Conservation (phyloP, 371 early-diverging fungal species). For the Mucor sp. region DNA sequence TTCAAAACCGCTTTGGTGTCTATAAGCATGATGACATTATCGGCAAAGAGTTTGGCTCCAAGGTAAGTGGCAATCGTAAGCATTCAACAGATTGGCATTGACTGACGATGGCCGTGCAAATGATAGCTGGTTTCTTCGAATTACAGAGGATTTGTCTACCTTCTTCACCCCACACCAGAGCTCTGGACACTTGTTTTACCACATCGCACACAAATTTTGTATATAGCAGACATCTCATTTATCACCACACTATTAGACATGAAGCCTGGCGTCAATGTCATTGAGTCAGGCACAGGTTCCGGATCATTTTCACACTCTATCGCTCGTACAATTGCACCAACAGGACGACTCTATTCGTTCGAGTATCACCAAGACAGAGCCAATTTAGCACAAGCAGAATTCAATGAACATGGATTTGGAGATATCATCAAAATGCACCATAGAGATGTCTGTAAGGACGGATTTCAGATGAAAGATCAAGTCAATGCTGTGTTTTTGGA, state of each 20-base stretch:
- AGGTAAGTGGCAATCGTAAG: conserved; percentile 41
- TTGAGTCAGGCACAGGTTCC: conserved; percentile 96
- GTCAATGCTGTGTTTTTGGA: conserved; percentile 95
- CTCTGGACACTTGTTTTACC: conserved; percentile 93
- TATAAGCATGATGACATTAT: conserved; percentile 84
- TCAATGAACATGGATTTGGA: conserved; percentile 74
- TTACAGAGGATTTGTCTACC: conserved; percentile 81
- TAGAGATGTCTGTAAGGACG: conserved; percentile 91
- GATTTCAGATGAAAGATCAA: conserved; percentile 74
- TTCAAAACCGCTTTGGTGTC: conserved; percentile 76
- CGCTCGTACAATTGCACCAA: conserved; percentile 84
- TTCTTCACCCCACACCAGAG: conserved; percentile 93
- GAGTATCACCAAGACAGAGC: conserved; percentile 91
- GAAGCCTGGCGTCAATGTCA: conserved; percentile 81
- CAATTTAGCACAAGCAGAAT: conserved; percentile 73
- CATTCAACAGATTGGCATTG: neutral
- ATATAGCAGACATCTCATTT: conserved; percentile 90
- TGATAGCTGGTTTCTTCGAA: conserved; percentile 68
- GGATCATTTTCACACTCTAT: conserved; percentile 96
- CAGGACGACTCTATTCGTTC: conserved; percentile 89
- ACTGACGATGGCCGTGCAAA: neutral
- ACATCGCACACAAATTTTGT: conserved; percentile 96
- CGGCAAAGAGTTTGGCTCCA: conserved; percentile 83
- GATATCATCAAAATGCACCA: conserved; percentile 69
- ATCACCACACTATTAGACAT: conserved; percentile 81